Percentiles rank a stretch among this genome's conserved stretches.
Conservation (phyloP, 1,284 basidiomycete genomes). For the Porogramme epimiltina region DNA sequence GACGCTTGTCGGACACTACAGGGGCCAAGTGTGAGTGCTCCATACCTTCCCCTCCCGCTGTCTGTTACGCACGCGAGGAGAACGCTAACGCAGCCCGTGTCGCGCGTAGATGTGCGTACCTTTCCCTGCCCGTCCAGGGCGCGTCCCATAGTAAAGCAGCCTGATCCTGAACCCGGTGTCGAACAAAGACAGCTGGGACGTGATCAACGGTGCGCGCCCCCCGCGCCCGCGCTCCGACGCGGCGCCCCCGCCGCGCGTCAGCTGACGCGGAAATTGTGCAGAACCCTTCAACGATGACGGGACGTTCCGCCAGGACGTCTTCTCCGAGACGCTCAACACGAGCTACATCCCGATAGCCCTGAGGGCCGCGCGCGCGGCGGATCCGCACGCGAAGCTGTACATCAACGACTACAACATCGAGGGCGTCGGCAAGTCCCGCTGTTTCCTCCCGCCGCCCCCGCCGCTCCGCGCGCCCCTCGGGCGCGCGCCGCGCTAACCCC, state of each 20-base stretch:
- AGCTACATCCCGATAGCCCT: slow-evolving; percentile 47
- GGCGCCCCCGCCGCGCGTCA: slow-evolving; percentile 21
- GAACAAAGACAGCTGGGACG: slow-evolving; percentile 36
- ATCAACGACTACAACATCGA: slow-evolving; percentile 59
- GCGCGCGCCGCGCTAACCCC: too few species aligned
- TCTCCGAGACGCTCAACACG: slow-evolving; percentile 46
- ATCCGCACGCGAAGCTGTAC: slow-evolving; percentile 40
- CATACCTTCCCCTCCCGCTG: too few species aligned
- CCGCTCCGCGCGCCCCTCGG: too few species aligned
- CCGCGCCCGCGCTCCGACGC: not conserved
- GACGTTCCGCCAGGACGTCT: slow-evolving; percentile 47
- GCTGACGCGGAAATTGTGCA: slow-evolving; percentile 3
- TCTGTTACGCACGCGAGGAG: too few species aligned
- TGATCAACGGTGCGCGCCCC: slow-evolving; percentile 36
- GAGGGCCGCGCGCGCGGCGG: slow-evolving; percentile 45
- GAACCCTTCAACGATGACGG: slow-evolving; percentile 64
- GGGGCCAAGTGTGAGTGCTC: slow-evolving; percentile 47
- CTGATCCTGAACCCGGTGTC: too few species aligned
- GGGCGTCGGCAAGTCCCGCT: slow-evolving; percentile 18
- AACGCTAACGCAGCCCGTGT: too few species aligned
- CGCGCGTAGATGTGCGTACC: too few species aligned
- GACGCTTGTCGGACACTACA: slow-evolving; percentile 49
- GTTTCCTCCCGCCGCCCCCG: not conserved
- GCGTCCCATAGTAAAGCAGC: too few species aligned
- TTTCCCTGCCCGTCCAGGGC: too few species aligned